Evolutionary conservation across 1,284 basidiomycete genomes (phyloP), one percentile per base, ranked within the genome.

Genomic region (Pyrrhoderma noxium): DNA sequence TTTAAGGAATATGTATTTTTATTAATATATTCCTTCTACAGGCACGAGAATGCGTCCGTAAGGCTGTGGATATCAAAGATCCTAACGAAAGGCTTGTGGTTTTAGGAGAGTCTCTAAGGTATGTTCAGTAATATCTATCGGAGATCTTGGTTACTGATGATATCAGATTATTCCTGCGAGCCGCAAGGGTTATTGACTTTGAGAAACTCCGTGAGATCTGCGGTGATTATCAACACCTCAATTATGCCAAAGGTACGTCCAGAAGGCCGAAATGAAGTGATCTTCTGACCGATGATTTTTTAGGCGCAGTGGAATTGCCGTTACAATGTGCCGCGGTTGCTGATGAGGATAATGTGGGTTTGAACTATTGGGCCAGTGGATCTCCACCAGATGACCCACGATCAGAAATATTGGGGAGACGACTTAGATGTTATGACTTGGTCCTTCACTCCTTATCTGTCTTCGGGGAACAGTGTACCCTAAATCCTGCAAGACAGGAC

Each of bases 41-140:
- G 88, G 95, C 95, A 1, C 88, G 92, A 63, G 96, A 99, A 68
- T 91, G 87, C 59, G 78, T 97, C 41, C 86, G 93, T 5, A 88
- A 89, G 60, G 93, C 96, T 21, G 84, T 88, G 44, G 91, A 94
- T 64, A 83, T 88, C 13, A 74, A 78, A 45, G 87, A 84, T 61
- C 73, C 76, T 3, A 65, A 70, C 2, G 92, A 95, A 65, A 78
- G 82, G 50, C 79, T 82, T 52, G 82, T 83, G 51, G 82, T 77
- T 71, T 73, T 96, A 36, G 76, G 77, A 38, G 92, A 96, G 67
- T 92, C 92, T 0, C 69, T 95, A 47, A 77, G 85, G 89, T 84
- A 64, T 57, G 47, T 53, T 22, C 37, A 7, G 2, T 25, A 8
- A 21, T 36, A 47, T 45, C 39, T 43, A 14, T 53, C 23, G 18